Evolutionary conservation across 1,284 basidiomycete genomes (phyloP), one percentile per base, ranked within the genome.

Genomic region (Apiotrichum akiyoshidainum): DNA sequence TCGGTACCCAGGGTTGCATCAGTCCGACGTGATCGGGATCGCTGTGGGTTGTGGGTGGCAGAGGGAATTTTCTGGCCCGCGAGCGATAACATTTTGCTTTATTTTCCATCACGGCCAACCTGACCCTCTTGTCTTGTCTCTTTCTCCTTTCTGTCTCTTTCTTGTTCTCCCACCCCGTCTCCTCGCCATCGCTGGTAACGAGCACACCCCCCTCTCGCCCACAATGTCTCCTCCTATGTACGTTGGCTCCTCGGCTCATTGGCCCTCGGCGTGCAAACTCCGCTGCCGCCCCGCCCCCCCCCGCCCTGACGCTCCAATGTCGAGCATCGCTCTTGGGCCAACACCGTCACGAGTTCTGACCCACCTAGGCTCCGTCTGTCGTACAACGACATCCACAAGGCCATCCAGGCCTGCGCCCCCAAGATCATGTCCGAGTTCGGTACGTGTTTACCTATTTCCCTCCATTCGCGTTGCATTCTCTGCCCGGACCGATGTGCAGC

Each of bases 361-460:
- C 34, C 39, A 5, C 17, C n/a, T 16, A 65, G 59, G 53, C 52
- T 65, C 50, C 73, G 77, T 51, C 60, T 75, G 64, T 75, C 72
- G 62, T 78, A 78, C 68, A 78, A 78, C 59, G 77, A 78, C 64
- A 70, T 78, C 31, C 77, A 78, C 65, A 71, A 72, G 19, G 68
- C 74, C 46, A 77, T 77, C 60, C 68, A 75, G 61, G 64, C 64
- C 22, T 66, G 73, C 3, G 75, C 77, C 21, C 67, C 66, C 41
- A 65, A 68, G 62, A 78, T 78, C 68, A 76, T 74, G 65, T 61
- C 60, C 2, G 75, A 78, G 46, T 78, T 78, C 60, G 67, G 76
- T 76, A 57, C 47, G 74, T 71, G 12, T 31, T 31, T 3, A 31
- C 26, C 26, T 31, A 3, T 31, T 31, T 31, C 26, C 26, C 26